Evolutionary conservation across 2,329 filamentous ascomycete species (phyloP).

Genomic region (Aspergillus udagawae): DNA sequence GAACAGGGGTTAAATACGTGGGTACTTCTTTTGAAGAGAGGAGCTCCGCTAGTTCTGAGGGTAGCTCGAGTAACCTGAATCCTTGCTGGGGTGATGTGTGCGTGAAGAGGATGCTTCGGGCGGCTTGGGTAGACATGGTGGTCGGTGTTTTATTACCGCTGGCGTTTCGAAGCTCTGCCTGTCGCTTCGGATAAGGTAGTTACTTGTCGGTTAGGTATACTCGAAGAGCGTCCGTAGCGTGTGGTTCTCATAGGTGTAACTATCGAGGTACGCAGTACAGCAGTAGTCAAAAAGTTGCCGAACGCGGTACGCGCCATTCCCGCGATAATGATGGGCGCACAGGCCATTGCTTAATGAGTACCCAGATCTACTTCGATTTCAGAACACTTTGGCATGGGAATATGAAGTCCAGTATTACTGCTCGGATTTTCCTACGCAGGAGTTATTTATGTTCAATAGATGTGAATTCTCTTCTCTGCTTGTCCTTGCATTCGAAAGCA

Average conservation of each 20-base stretch:
- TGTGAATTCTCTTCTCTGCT: background rate
- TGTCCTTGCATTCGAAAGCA: background rate
- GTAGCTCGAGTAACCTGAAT: constrained; percentile 59
- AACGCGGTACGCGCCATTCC: constrained; percentile 18
- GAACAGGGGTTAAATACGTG: constrained; percentile 21
- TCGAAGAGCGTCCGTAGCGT: background rate
- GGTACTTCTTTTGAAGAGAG: constrained; percentile 46
- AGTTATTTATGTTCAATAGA: too few species aligned
- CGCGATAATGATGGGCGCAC: constrained; percentile 18
- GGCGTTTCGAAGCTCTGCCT: background rate
- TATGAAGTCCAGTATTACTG: background rate
- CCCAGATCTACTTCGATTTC: background rate
- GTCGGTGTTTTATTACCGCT: background rate
- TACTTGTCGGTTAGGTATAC: background rate
- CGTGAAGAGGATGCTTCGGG: constrained; percentile 37
- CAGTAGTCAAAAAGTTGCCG: constrained; percentile 3
- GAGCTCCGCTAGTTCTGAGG: constrained; percentile 53
- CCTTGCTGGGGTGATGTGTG: constrained; percentile 46
- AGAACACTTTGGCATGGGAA: background rate
- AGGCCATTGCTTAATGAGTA: constrained; percentile 30
- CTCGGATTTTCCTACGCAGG: too few species aligned
- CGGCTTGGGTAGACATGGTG: constrained; percentile 38
- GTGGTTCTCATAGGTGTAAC: background rate
- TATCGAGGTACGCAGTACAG: background rate
- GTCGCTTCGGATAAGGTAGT: background rate